Evolutionary conservation across 2,329 filamentous ascomycete genomes (phyloP), one percentile per base, ranked within the genome.

Genomic region (Leptoxyphium fumago): DNA sequence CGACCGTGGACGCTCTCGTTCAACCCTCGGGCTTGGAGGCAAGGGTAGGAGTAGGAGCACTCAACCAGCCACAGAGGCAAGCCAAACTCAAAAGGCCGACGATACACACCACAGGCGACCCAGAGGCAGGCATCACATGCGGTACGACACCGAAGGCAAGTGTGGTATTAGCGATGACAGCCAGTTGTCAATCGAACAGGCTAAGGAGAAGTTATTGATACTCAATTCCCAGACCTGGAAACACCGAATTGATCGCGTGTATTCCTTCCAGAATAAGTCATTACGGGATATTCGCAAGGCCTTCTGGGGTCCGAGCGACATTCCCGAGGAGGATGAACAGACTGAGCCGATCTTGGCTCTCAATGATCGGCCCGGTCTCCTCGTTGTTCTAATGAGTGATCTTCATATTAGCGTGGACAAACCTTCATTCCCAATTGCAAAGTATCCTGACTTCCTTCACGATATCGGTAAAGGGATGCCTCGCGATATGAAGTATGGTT

Each of bases 391-490:
- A 38, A 78, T 96, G 52, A 86, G 80, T 47, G 89, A 98, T 59
- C 69, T 98, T 29, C 82, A 89, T 50, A 72, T 98, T 44, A 70
- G 78, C 29, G 72, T 98, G 46, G 91, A 96, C 62, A 95, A 94
- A 60, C 91, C 91, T 1, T 89, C 84, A 0, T 98, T 98, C 59
- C 82, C 87, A 0, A 68, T 94, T 46, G 71, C 77, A 2, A 80
- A 94, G 10, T 77, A 89, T 44, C 84, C 89, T 0, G 75, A 82
- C 13, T 98, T 94, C 59, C 68, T 98, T 21, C 75, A 95, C 58
- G 77, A 78, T 40, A 80, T 96, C 46, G 91, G 91, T n/a, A 98
- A 98, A 65, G 91, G 91, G 1, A 93, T 98, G 78, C 91, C 91
- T 1, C 73, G 78, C 49, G 81, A 93, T 55, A 98, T 87, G 75